phyloP scores from a whole-genome alignment of 1,284 basidiomycete species.

The Coniferiporia weirii region DNA sequence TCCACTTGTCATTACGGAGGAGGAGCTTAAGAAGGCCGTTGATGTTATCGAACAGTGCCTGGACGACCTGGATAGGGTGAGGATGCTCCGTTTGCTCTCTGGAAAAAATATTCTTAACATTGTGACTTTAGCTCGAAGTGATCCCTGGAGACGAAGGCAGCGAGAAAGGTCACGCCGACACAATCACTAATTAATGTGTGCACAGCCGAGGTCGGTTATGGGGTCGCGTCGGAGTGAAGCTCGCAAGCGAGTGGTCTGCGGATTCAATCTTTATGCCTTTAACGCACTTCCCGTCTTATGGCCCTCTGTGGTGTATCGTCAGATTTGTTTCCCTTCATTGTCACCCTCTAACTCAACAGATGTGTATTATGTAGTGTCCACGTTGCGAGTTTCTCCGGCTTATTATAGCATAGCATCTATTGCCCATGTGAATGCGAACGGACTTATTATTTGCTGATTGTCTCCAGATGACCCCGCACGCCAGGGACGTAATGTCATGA shows the following conservation, averaged over 20 bases:
- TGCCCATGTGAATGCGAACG: too few species aligned
- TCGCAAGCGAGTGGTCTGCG: too few species aligned
- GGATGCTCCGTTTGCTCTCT: constrained; percentile 19
- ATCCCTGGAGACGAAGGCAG: constrained; percentile 67
- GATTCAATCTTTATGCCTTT: too few species aligned
- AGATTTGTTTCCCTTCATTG: neutral
- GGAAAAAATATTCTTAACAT: neutral
- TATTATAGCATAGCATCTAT: too few species aligned
- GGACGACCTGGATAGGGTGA: constrained; percentile 75
- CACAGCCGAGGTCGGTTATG: neutral
- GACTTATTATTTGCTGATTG: too few species aligned
- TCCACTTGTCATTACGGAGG: constrained; percentile 87
- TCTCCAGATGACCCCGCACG: too few species aligned
- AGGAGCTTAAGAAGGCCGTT: constrained; percentile 74
- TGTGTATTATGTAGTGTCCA: neutral
- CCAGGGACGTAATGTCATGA: too few species aligned
- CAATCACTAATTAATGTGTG: constrained; percentile 25
- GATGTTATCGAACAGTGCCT: constrained; percentile 75
- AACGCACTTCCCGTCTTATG: too few species aligned
- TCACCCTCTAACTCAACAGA: neutral
- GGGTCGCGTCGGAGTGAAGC: too few species aligned
- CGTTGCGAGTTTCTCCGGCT: neutral
- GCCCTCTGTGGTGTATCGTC: neutral
- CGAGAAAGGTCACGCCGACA: constrained; percentile 50
- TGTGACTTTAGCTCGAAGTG: constrained; percentile 46